Evolutionary conservation across 2,329 filamentous ascomycete species (phyloP).

Genomic region (Neospermospora avenae): DNA sequence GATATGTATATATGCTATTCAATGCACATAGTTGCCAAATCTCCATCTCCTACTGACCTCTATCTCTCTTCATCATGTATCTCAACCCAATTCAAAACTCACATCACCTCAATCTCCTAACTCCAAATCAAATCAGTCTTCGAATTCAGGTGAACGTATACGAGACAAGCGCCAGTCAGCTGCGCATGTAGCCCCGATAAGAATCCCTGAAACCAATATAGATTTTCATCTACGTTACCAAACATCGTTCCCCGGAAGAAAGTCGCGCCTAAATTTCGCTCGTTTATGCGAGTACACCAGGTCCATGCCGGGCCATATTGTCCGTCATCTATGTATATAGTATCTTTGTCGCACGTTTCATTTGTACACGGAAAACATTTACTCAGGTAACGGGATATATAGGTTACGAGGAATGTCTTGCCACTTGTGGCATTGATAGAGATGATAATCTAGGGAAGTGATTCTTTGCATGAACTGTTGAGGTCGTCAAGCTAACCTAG

Average conservation of each 20-base stretch:
- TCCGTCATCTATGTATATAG: not conserved
- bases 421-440: no score
- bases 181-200: not conserved
- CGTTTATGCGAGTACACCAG: not conserved
- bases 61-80: no score
- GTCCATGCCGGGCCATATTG: not conserved
- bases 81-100: not conserved
- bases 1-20: slow-evolving; percentile 1
- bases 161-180: not conserved
- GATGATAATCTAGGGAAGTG: no score
- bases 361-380: no score
- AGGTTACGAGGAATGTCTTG: no score
- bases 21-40: slow-evolving; percentile 1
- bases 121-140: not conserved
- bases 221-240: not conserved
- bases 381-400: no score
- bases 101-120: not conserved
- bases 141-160: not conserved
- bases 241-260: not conserved
- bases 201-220: not conserved
- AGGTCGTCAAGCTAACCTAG: no score
- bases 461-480: no score
- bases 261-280: not conserved
- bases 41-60: not conserved
- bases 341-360: not conserved